Percentiles rank a stretch among this genome's conserved stretches.
These are phyloP conservation scores for Lactarius tabidus DNA, from an alignment of 768 basidiomycete genomes.

Conservation along the genomic window DNA sequence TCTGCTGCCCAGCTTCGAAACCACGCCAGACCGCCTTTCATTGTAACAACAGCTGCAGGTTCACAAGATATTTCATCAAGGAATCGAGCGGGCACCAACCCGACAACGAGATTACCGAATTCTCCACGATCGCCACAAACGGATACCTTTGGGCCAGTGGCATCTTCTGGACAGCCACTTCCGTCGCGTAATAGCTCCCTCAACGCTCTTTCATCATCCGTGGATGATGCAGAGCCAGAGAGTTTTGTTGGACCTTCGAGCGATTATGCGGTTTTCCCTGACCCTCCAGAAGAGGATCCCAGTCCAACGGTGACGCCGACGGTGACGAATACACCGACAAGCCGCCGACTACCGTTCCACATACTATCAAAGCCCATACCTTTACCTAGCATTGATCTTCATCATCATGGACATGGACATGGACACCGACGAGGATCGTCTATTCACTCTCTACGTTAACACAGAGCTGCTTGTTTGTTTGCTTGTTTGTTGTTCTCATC, in stretches of 20 bases:
- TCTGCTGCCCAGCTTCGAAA: conserved; percentile 75
- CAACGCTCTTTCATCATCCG: conserved; percentile 36
- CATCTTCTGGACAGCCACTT: conserved; percentile 48
- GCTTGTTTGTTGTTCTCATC: conserved; percentile 6
- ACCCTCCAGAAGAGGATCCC: conserved; percentile 49
- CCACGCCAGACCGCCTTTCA: conserved; percentile 17
- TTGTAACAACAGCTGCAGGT: conserved; percentile 16
- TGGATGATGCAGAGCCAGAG: conserved; percentile 44
- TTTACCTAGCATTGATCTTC: conserved; percentile 34
- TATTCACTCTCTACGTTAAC: conserved; percentile 30
- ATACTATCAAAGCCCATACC: conserved; percentile 54
- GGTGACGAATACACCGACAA: conserved; percentile 21
- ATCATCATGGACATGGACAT: conserved; percentile 30
- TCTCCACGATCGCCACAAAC: conserved; percentile 36
- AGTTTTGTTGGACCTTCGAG: conserved; percentile 60
- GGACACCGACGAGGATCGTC: conserved; percentile 45
- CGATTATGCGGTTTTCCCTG: conserved; percentile 69
- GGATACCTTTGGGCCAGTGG: conserved; percentile 25
- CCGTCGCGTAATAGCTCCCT: conserved; percentile 51
- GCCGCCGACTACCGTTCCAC: conserved; percentile 53
- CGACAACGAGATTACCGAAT: conserved; percentile 44
- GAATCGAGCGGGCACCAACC: conserved; percentile 65
- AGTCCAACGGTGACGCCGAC: conserved; percentile 28
- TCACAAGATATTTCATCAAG: conserved; percentile 42
- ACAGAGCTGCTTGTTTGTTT: conserved; percentile 15